Evolutionary conservation across 2,329 filamentous ascomycete species (phyloP), one percentile per base, ranked within the genome.

Genomic region (Aspergillus pseudotamarii): DNA sequence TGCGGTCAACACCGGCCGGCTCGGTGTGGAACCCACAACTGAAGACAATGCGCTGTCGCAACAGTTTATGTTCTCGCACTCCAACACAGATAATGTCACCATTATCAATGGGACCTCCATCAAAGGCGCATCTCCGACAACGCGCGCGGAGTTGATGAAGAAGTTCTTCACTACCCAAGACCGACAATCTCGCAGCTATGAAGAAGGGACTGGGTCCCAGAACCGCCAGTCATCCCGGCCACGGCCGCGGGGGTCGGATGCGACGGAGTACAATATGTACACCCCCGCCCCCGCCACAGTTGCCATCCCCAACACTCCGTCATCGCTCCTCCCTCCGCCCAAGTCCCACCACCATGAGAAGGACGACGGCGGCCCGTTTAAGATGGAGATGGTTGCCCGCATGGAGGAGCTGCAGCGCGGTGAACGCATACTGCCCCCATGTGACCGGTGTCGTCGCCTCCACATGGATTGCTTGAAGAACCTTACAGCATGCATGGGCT

Each of bases 391-490:
- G 80, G 87, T 91, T 11, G 83, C 89, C 45, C 87, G 89, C 63
- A 92, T 94, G 79, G 93, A 96, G 70, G 88, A 88, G 57, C 79
- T 96, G 4, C 83, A 85, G 55, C 89, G 91, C 55, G 92, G 92
- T 4, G 90, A 93, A 60, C 82, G 86, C 6, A 91, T 96, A 56
- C 78, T 87, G n/a, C 93, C 93, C 11, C 91, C 92, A 0, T 96
- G 93, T 73, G 93, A 96, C 74, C 85, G 92, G 43, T 96, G 93
- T 74, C 85, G 93, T 51, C 85, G 93, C 34, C 82, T 96, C 19
- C 89, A 91, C 67, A 91, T 93, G 80, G 88, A 92, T 62, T 96
- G 93, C 66, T 82, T 94, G 55, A 96, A 96, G 78, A 91, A 96
- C 66, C 82, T 95, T 45, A 96, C 92, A 0, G 92, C 92, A 10